Percentiles rank a stretch among this genome's conserved stretches.
Evolutionary conservation across 1,284 basidiomycete species (phyloP).

Genomic region (Malassezia sympodialis): DNA sequence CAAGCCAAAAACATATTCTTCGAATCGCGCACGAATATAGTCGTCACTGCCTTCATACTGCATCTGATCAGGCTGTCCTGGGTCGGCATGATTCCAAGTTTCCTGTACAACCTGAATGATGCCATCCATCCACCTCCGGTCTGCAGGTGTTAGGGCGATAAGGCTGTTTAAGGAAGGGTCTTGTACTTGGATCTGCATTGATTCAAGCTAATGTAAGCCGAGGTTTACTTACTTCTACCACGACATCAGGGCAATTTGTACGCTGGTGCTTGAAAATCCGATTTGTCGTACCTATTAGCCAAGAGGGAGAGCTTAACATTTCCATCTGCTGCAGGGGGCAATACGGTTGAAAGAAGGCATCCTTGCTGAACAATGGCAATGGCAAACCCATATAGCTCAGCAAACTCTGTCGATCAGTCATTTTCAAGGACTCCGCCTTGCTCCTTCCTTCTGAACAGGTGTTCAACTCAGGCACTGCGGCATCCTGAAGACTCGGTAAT

Average conservation of each 20-base stretch:
- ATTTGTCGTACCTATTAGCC: slow-evolving; percentile 82
- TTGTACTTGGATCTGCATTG: slow-evolving; percentile 45
- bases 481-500: slow-evolving; percentile 77
- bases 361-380: slow-evolving; percentile 57
- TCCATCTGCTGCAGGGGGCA: slow-evolving; percentile 91
- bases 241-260: slow-evolving; percentile 67
- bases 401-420: slow-evolving; percentile 82
- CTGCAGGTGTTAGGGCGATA: slow-evolving; percentile 73
- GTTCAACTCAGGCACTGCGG: slow-evolving; percentile 61
- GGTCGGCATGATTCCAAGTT: slow-evolving; percentile 44
- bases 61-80: slow-evolving; percentile 40
- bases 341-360: slow-evolving; percentile 95
- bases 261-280: slow-evolving; percentile 87
- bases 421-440: slow-evolving; percentile 59
- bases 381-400: slow-evolving; percentile 83
- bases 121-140: slow-evolving; percentile 90
- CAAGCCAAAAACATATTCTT: slow-evolving; percentile 42
- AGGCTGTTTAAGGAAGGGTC: slow-evolving; percentile 69
- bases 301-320: slow-evolving; percentile 67
- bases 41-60: slow-evolving; percentile 45
- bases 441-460: slow-evolving; percentile 9
- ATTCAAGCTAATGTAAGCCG: slow-evolving; percentile 22
- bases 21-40: slow-evolving; percentile 34
- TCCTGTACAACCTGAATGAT: slow-evolving; percentile 32
- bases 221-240: slow-evolving; percentile 60